phyloP scores from a whole-genome alignment of 1,284 basidiomycete species.

The Rhodotorula sp. region DNA sequence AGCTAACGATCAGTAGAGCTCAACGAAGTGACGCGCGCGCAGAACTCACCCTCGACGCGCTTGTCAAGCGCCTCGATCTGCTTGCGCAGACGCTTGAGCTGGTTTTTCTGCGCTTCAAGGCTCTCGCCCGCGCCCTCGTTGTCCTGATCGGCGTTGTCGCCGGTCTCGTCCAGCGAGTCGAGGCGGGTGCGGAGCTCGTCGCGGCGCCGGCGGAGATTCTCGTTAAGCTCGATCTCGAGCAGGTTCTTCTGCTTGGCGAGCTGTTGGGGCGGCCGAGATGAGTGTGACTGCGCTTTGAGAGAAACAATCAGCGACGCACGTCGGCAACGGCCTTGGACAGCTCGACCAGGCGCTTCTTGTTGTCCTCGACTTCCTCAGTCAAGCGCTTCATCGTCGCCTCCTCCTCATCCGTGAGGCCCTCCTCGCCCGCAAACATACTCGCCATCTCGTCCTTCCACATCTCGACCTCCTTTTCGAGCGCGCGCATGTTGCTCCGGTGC shows the following conservation, averaged over 20 bases:
- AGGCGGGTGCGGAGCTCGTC: slow-evolving; percentile 76
- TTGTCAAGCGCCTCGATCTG: slow-evolving; percentile 67
- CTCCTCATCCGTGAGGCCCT: slow-evolving; percentile 67
- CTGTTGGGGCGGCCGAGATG: slow-evolving; percentile 53
- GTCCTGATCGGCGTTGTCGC: slow-evolving; percentile 53
- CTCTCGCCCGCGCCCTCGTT: slow-evolving; percentile 55
- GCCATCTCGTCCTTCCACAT: slow-evolving; percentile 72
- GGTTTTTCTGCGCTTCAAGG: slow-evolving; percentile 66
- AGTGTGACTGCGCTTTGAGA: not conserved
- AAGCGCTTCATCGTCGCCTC: slow-evolving; percentile 67
- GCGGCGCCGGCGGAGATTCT: slow-evolving; percentile 73
- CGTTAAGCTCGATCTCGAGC: slow-evolving; percentile 90
- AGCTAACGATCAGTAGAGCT: slow-evolving; percentile 26
- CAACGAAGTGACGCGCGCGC: not conserved
- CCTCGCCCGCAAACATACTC: slow-evolving; percentile 70
- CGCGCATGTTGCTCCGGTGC: slow-evolving; percentile 67
- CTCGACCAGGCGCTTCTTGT: slow-evolving; percentile 70
- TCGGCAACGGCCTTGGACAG: slow-evolving; percentile 69
- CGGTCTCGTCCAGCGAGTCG: slow-evolving; percentile 66
- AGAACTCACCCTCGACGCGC: slow-evolving; percentile 63
- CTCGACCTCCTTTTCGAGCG: slow-evolving; percentile 60
- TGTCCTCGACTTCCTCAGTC: slow-evolving; percentile 72
- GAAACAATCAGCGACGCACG: slow-evolving; percentile 56
- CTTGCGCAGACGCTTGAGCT: slow-evolving; percentile 66
- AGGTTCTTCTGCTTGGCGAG: slow-evolving; percentile 74